Base-by-base conservation (phyloP, 164 flowering plant genomes). In the Buxus sempervirens region DNA sequence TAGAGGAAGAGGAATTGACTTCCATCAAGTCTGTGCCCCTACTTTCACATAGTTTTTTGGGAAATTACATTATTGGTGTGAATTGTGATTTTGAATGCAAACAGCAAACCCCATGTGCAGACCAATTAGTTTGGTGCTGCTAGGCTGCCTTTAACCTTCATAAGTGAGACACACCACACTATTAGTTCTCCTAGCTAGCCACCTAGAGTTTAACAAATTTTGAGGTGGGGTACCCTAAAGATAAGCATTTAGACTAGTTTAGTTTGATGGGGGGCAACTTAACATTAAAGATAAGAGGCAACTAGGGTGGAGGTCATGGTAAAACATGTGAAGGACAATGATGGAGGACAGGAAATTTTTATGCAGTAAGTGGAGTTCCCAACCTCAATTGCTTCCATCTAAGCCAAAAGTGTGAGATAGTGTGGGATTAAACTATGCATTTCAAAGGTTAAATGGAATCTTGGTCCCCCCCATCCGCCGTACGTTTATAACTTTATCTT, bases 401-500 rank as follows among this genome's bases (percentile, higher is more conserved):
- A 55, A 23, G 51, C 15, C 10, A 32, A 27, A 32, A 27, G 6
- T 66, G 16, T 36, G 49, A 18, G 20, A 19, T 22, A 32, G n/a
- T 26, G 61, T 20, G 20, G 20, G 57, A 22, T 10, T 64, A 49
- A 60, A 65, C 36, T 23, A 19, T 67, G 42, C 16, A 21, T 15
- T 54, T 10, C 55, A 63, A 32, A 32, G 22, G 61, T 14, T 73
- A 54, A 78, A 78, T 80, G 85, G 82, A 76, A 77, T 74, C 58
- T 76, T 76, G 82, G 84, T 79, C 84, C 88, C 80, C n/a, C 77
- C 66, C 32, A 7, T 14, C 7, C 42, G 49, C 36, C 20, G 7
- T 62, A 56, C 62, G 38, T 62, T 25, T 62, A 32, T 54, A 64
- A 42, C 69, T 56, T 51, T 51, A 59, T 62, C 77, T 75, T 71